phyloP scores from a whole-genome alignment of 495 filamentous ascomycete genomes.

The Penicillium simplicissimum region DNA sequence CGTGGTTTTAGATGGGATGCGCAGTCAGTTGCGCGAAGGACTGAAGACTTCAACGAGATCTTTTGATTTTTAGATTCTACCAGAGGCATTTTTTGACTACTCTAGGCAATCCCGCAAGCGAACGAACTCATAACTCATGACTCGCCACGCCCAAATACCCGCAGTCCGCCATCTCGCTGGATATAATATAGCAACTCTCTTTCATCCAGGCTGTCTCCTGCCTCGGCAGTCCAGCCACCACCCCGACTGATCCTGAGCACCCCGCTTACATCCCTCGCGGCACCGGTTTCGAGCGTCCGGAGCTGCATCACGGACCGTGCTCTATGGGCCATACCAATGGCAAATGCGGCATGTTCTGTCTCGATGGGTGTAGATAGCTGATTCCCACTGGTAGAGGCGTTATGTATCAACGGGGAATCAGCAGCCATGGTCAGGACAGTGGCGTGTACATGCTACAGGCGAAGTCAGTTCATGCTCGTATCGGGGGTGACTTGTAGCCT shows the following conservation, averaged over 20 bases:
- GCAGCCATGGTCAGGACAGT: constrained; percentile 67
- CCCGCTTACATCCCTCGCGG: constrained; percentile 87
- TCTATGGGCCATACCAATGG: constrained; percentile 70
- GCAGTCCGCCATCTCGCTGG: constrained; percentile 71
- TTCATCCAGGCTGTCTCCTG: constrained; percentile 48
- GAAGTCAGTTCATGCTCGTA: constrained; percentile 11
- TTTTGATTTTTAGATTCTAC: neutral
- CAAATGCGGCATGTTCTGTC: constrained; percentile 66
- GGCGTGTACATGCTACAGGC: constrained; percentile 49
- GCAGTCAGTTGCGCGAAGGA: neutral
- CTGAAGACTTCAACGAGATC: neutral
- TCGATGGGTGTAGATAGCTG: constrained; percentile 59
- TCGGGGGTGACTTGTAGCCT: no score
- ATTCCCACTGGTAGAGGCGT: constrained; percentile 32
- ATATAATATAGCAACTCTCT: constrained; percentile 82
- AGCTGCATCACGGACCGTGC: constrained; percentile 69
- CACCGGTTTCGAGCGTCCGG: constrained; percentile 76
- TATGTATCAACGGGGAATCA: constrained; percentile 67
- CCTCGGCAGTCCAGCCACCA: constrained; percentile 42
- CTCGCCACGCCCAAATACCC: constrained; percentile 76
- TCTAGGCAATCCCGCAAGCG: neutral
- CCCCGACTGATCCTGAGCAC: constrained; percentile 75
- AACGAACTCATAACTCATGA: constrained; percentile 24
- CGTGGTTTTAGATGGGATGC: neutral
- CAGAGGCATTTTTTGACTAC: constrained; percentile 11